These are phyloP conservation scores for Eucalyptus fibrosa DNA, from an alignment of 345 rosid species.

Conservation along the genomic window DNA sequence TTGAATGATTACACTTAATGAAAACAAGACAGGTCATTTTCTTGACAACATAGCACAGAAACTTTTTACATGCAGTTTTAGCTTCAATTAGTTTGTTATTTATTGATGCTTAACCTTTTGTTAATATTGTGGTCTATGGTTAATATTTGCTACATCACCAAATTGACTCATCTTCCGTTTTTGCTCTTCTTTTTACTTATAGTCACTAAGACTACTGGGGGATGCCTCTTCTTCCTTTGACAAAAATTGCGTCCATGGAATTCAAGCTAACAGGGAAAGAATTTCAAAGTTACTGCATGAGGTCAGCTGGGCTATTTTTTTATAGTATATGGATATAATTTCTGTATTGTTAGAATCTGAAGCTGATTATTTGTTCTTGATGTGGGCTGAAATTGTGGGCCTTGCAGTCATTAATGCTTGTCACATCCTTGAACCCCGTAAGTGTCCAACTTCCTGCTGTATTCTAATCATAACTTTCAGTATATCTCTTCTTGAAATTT, in stretches of 20 bases:
- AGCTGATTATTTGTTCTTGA: background rate
- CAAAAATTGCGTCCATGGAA: slow-evolving; percentile 86
- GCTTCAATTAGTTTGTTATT: background rate
- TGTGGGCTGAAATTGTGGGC: background rate
- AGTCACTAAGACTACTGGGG: slow-evolving; percentile 83
- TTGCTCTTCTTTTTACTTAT: background rate
- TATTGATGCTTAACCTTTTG: background rate
- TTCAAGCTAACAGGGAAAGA: slow-evolving; percentile 81
- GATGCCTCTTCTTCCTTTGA: slow-evolving; percentile 95
- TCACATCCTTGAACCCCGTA: slow-evolving; percentile 95
- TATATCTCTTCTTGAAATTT: background rate
- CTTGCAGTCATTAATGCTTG: slow-evolving; percentile 93
- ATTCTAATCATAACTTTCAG: background rate
- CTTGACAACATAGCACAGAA: background rate
- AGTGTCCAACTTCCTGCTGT: slow-evolving; percentile 4
- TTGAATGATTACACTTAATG: background rate
- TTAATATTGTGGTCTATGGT: background rate
- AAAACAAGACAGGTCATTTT: background rate
- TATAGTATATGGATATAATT: background rate
- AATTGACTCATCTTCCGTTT: background rate
- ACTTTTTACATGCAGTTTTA: background rate
- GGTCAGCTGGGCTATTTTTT: slow-evolving; percentile 20
- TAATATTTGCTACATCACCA: background rate
- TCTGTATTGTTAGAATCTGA: background rate
- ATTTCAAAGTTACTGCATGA: slow-evolving; percentile 86